Base-by-base conservation (phyloP, 1,284 basidiomycete genomes). In the Ustilago crameri region DNA sequence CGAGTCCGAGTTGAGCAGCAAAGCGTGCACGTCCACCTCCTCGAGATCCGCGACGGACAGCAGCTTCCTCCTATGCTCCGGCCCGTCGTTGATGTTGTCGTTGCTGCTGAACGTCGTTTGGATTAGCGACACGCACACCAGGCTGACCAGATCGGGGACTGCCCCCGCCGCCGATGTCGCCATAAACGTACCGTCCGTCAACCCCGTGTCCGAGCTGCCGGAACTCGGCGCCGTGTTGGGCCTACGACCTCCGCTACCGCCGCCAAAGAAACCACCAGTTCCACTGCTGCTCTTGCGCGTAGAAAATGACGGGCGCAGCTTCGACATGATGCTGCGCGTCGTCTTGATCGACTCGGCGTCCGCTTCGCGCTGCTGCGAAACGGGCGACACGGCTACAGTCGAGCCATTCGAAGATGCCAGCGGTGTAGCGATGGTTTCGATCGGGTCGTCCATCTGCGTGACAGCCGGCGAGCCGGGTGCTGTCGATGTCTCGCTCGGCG, bases 11-110 rank as follows among this genome's bases (percentile, higher is more conserved):
- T 59, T 71, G 54, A 68, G 56, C 49, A 74, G 51, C 59, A 71
- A 49, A 20, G 67, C 65, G 14, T 59, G 64, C 24, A 78, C 43
- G 27, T 80, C 78, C 23, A 80, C 63, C 44, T 80, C 78, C 42
- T 80, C 78, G 46, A 80, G 48, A 38, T 80, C 78, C 7, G 78
- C 78, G 2, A 78, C 64, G 12, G 72, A 75, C 26, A 80, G 55
- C 43, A 80, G 40, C 53, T 68, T 69, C 5, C 77, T 47, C 22
- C 71, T 69, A 35, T 69, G 62, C 42, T 76, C 69, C 10, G 78
- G 78, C 35, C 62, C 52, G 22, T 80, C 78, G 44, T 78, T 79
- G 51, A 75, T 62, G 12, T 61, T 67, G 52, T 71, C 61, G 34
- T 65, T 70, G 51, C 64, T 74, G 70, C 73, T 74, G 62, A 74